These are phyloP conservation scores for Irpex sp. DNA, from an alignment of 1,284 basidiomycete genomes.

Conservation along the genomic window DNA sequence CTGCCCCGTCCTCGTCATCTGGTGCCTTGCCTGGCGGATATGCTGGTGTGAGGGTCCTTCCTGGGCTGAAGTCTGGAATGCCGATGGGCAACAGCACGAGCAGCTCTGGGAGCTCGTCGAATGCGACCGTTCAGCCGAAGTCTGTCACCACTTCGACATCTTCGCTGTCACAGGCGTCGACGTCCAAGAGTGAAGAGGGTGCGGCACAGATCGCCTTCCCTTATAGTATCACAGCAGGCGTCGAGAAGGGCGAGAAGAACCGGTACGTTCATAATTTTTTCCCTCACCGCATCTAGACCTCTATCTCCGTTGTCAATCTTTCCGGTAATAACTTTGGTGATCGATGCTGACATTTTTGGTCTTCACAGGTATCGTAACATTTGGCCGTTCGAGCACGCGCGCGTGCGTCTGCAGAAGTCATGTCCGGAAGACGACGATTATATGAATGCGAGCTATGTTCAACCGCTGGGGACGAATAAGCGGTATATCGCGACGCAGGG, in stretches of 20 bases:
- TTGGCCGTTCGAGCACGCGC: conserved; percentile 94
- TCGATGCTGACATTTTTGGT: neutral
- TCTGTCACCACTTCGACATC: neutral
- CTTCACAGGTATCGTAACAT: conserved; percentile 79
- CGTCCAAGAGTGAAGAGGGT: neutral
- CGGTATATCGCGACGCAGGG: conserved; percentile 97
- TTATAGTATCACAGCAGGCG: conserved; percentile 93
- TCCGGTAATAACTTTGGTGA: neutral
- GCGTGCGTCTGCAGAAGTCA: conserved; percentile 64
- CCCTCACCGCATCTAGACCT: neutral
- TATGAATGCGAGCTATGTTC: conserved; percentile 90
- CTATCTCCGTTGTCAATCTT: neutral
- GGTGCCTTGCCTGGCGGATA: neutral
- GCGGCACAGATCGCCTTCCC: conserved; percentile 47
- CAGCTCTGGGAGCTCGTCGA: neutral
- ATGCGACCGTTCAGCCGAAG: neutral
- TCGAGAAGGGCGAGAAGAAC: conserved; percentile 95
- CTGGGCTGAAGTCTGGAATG: neutral
- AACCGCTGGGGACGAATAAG: conserved; percentile 75
- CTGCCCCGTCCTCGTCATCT: neutral
- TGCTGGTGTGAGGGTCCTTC: neutral
- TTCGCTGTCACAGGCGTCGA: neutral
- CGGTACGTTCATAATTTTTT: conserved; percentile 44
- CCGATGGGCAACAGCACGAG: neutral
- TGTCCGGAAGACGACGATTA: conserved; percentile 74